Percentiles rank a stretch among this genome's conserved stretches.
Conservation (phyloP, 2,329 filamentous ascomycete genomes). For the Pseudogymnoascus sp. region DNA sequence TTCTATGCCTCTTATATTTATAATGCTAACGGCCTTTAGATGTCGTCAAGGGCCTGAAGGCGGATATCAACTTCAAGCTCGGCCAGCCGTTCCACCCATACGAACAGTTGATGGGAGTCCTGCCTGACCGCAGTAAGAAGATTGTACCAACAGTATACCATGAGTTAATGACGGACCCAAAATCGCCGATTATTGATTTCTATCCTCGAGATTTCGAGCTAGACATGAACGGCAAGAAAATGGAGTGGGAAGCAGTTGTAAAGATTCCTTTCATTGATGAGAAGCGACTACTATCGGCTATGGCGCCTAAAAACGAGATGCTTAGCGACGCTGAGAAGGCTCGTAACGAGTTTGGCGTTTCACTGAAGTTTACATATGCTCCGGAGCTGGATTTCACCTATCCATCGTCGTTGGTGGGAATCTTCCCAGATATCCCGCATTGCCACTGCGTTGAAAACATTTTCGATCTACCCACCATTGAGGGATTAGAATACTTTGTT, state of each 20-base stretch:
- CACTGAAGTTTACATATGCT: slow-evolving; percentile 86
- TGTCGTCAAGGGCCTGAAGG: slow-evolving; percentile 77
- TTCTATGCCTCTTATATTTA: background rate
- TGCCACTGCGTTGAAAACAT: slow-evolving; percentile 95
- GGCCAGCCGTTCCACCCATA: slow-evolving; percentile 93
- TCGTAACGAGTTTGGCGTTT: slow-evolving; percentile 85
- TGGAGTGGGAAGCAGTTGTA: slow-evolving; percentile 98
- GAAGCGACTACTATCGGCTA: slow-evolving; percentile 71
- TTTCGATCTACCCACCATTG: slow-evolving; percentile 86
- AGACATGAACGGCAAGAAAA: slow-evolving; percentile 99
- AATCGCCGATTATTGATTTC: slow-evolving; percentile 94
- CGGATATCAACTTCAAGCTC: slow-evolving; percentile 84
- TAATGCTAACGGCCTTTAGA: slow-evolving; percentile 43
- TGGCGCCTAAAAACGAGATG: slow-evolving; percentile 72
- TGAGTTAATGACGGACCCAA: slow-evolving; percentile 80
- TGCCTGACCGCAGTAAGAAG: slow-evolving; percentile 93
- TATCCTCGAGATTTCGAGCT: slow-evolving; percentile 95
- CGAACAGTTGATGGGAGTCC: slow-evolving; percentile 95
- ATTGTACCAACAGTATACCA: slow-evolving; percentile 87
- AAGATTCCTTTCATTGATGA: slow-evolving; percentile 99
- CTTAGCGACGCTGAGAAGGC: slow-evolving; percentile 70
- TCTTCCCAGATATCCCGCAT: slow-evolving; percentile 80
- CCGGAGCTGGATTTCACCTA: slow-evolving; percentile 71
- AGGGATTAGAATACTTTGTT: slow-evolving; percentile 76
- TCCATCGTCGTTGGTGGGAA: slow-evolving; percentile 75